Conservation (phyloP, 192 early-diverging fungal species). For the Podila epicladia region DNA sequence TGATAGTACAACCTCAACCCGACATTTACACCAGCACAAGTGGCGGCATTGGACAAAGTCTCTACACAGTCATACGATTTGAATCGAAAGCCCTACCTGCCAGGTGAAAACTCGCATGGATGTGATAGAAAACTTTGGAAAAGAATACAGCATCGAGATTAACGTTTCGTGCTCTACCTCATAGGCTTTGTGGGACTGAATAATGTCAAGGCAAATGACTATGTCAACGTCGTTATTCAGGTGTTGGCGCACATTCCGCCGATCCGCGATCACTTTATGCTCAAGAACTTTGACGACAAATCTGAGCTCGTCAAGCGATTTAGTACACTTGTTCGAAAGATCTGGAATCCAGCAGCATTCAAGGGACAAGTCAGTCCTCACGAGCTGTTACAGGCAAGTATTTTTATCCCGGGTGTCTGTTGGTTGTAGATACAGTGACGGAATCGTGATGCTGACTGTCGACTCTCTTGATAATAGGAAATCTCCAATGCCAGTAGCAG, state of each 20-base stretch:
- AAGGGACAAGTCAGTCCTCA: slow-evolving; percentile 97
- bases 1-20: slow-evolving; percentile 86
- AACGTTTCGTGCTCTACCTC: background rate
- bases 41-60: slow-evolving; percentile 72
- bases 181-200: slow-evolving; percentile 93
- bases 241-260: slow-evolving; percentile 86
- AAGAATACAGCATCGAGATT: background rate
- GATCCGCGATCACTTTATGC: slow-evolving; percentile 85
- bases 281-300: slow-evolving; percentile 60
- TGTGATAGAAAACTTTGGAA: background rate
- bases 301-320: slow-evolving; percentile 78
- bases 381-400: slow-evolving; percentile 84
- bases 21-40: slow-evolving; percentile 73
- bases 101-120: slow-evolving; percentile 59
- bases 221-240: slow-evolving; percentile 93
- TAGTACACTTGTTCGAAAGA: slow-evolving; percentile 82
- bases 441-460: background rate
- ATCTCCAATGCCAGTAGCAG: slow-evolving; percentile 83
- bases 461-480: slow-evolving; percentile 58
- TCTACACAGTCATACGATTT: slow-evolving; percentile 77
- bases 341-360: slow-evolving; percentile 93
- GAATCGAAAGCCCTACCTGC: slow-evolving; percentile 83
- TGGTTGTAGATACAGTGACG: too few relatives aligned
- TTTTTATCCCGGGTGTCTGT: too few relatives aligned
- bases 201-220: slow-evolving; percentile 95